These are phyloP conservation scores for Serendipita sp. DNA, from an alignment of 768 basidiomycete genomes.

Conservation along the genomic window DNA sequence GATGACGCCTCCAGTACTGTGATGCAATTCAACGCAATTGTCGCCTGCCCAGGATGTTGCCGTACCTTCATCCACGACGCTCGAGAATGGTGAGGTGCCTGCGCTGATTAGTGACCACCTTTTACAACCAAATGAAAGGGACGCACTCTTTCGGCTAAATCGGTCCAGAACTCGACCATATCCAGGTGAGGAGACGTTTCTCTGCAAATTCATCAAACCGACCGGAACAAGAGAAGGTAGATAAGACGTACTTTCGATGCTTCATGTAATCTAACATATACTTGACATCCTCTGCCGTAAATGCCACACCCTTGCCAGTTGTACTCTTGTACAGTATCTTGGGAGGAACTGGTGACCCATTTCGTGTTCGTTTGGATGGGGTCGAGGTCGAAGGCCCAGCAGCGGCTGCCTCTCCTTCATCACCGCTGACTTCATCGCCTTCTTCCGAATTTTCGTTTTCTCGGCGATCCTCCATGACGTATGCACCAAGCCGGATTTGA, in stretches of 20 bases:
- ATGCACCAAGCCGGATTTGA: constrained; percentile 77
- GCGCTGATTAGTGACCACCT: constrained; percentile 7
- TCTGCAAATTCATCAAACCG: constrained; percentile 1
- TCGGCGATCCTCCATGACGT: constrained; percentile 52
- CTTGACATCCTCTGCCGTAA: constrained; percentile 66
- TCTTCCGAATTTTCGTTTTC: constrained; percentile 28
- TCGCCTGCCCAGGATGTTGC: neutral
- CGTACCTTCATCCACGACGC: constrained; percentile 76
- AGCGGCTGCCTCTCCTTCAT: neutral
- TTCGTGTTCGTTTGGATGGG: neutral
- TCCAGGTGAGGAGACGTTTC: constrained; percentile 28
- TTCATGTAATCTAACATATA: constrained; percentile 66
- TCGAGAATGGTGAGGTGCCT: constrained; percentile 82
- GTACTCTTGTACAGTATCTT: constrained; percentile 67
- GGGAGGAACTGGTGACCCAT: constrained; percentile 68
- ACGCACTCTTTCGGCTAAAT: constrained; percentile 48
- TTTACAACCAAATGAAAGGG: constrained; percentile 8
- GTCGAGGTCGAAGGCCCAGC: neutral
- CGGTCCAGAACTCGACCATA: constrained; percentile 71
- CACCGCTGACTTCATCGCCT: constrained; percentile 21
- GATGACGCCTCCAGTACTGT: constrained; percentile 66
- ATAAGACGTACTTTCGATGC: constrained; percentile 43
- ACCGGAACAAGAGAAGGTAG: neutral
- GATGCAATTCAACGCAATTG: neutral
- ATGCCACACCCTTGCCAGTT: constrained; percentile 80